Conservation (phyloP, 2,329 filamentous ascomycete species). For the Graphilbum ipis-grandicollis region DNA sequence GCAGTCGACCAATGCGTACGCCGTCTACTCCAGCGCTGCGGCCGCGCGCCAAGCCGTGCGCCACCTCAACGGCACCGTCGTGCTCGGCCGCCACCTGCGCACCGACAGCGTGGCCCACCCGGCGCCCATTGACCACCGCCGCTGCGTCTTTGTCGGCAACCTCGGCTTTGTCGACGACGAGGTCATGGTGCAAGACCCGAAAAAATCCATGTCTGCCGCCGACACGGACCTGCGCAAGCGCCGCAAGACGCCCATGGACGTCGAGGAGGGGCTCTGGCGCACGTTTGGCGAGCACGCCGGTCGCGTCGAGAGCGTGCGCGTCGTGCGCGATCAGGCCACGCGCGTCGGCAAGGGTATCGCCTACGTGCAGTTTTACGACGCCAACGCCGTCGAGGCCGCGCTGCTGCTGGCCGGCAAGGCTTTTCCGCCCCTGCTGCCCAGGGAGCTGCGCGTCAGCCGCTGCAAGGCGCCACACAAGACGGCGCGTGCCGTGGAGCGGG, state of each 20-base stretch:
- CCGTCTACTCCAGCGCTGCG: slow-evolving; percentile 60
- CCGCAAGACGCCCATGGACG: slow-evolving; percentile 59
- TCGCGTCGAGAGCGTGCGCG: slow-evolving; percentile 80
- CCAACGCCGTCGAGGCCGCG: slow-evolving; percentile 78
- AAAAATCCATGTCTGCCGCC: slow-evolving; percentile 35
- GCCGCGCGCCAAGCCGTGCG: slow-evolving; percentile 62
- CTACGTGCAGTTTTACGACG: slow-evolving; percentile 89
- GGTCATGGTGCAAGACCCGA: slow-evolving; percentile 34
- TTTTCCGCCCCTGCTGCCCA: slow-evolving; percentile 85
- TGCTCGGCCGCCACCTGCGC: slow-evolving; percentile 75
- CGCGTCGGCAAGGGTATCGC: slow-evolving; percentile 93
- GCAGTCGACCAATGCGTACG: slow-evolving; percentile 86
- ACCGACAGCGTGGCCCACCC: slow-evolving; percentile 88
- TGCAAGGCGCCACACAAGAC: slow-evolving; percentile 60
- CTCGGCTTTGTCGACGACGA: slow-evolving; percentile 93
- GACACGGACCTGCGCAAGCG: slow-evolving; percentile 19
- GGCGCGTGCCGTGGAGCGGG: slow-evolving; percentile 25
- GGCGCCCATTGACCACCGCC: slow-evolving; percentile 60
- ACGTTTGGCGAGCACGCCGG: slow-evolving; percentile 58
- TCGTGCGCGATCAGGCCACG: slow-evolving; percentile 76
- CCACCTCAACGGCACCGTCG: slow-evolving; percentile 64
- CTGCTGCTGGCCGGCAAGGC: slow-evolving; percentile 79
- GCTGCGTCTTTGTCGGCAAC: slow-evolving; percentile 93
- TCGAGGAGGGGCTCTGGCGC: slow-evolving; percentile 85
- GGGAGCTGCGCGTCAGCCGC: slow-evolving; percentile 68